A percentile compares a stretch with the other conserved stretches of the same genome.
Conservation (phyloP, 345 rosid genomes). For the Euphorbia pulcherrima region DNA sequence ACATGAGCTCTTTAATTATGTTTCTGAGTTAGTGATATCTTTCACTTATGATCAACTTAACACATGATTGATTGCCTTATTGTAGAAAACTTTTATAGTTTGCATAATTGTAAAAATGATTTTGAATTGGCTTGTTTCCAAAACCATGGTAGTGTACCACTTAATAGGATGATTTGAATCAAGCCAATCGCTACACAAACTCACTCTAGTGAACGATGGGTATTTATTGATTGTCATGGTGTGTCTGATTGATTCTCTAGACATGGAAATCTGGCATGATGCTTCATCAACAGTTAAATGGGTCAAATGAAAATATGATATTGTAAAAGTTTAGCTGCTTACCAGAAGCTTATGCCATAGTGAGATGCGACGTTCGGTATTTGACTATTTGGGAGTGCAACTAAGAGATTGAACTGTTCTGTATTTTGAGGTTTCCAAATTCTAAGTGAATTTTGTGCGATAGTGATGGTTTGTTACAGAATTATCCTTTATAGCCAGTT, state of each 20-base stretch:
- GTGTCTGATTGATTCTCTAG: background rate
- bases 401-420: too few relatives aligned
- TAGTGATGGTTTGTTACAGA: too few relatives aligned
- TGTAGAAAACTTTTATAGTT: background rate
- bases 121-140: background rate
- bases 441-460: too few relatives aligned
- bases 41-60: background rate
- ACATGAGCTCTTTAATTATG: background rate
- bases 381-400: too few relatives aligned
- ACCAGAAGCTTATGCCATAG: too few relatives aligned
- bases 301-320: background rate
- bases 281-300: background rate
- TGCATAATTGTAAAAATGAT: background rate
- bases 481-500: too few relatives aligned
- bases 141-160: background rate
- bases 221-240: too few relatives aligned
- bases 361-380: too few relatives aligned
- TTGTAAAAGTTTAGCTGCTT: too few relatives aligned
- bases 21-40: background rate
- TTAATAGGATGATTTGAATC: background rate
- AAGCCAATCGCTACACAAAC: background rate
- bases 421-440: too few relatives aligned
- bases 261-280: background rate
- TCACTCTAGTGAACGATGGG: too few relatives aligned
- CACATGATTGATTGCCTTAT: too few relatives aligned